phyloP scores from a whole-genome alignment of 495 filamentous ascomycete genomes.

The Cairneyella variabilis region DNA sequence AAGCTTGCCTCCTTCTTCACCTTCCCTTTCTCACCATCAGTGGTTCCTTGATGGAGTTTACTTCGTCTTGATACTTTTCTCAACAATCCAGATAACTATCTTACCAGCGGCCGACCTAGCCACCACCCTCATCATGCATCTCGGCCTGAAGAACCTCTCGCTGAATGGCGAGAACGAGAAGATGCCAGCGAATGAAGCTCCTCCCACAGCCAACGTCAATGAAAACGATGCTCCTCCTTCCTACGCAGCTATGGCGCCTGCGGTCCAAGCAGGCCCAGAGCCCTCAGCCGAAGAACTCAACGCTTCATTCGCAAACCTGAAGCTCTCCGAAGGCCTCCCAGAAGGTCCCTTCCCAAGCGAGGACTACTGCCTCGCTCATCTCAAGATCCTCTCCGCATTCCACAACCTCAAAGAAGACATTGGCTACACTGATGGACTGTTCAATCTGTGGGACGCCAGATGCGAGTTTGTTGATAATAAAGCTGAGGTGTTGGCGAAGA shows the following conservation, averaged over 20 bases:
- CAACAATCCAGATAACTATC: too few relatives aligned
- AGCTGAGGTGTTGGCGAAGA: slow-evolving; percentile 38
- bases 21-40: too few relatives aligned
- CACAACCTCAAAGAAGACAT: slow-evolving; percentile 63
- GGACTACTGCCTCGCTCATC: slow-evolving; percentile 63
- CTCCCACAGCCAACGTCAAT: neutral
- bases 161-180: neutral
- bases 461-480: slow-evolving; percentile 27
- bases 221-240: slow-evolving; percentile 27
- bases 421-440: slow-evolving; percentile 60
- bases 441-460: slow-evolving; percentile 53
- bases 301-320: slow-evolving; percentile 39
- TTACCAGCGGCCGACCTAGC: too few relatives aligned
- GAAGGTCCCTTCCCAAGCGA: slow-evolving; percentile 24
- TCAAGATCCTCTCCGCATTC: slow-evolving; percentile 72
- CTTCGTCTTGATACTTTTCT: too few relatives aligned
- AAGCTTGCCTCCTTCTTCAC: too few relatives aligned
- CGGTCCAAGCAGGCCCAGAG: neutral
- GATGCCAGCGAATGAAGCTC: neutral
- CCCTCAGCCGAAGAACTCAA: slow-evolving; percentile 30
- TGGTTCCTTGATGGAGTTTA: too few relatives aligned
- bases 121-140: neutral
- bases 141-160: neutral
- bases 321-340: slow-evolving; percentile 24
- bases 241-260: slow-evolving; percentile 10